Base-by-base conservation (phyloP, 2,329 filamentous ascomycete species). In the Phialophora tarda region DNA sequence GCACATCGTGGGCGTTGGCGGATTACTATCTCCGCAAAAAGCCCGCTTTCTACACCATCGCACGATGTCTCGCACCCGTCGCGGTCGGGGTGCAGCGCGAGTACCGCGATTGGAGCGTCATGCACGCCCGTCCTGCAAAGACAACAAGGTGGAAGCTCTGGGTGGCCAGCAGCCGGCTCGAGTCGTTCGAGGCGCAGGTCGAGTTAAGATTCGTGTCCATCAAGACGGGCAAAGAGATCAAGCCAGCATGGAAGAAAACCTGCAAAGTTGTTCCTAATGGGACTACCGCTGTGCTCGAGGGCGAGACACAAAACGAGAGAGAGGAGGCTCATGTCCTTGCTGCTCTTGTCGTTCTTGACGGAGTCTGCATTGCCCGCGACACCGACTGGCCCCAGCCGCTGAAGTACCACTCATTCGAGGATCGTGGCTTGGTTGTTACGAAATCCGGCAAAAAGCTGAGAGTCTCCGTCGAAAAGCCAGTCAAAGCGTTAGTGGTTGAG, bases 21-120 rank as follows among this genome's bases (percentile, higher is more conserved):
- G 86, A 88, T 73, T 88, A 87, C 73, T 86, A 85, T 73, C 79
- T 83, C 51, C 82, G 84, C n/a, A 85, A 85, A 47, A 88, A 88
- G 74, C 84, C 84, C 26, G 84, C 85, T 30, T 88, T 85, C 75
- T 88, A 87, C 69, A 82, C 84, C 1, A 84, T 87, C 72, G 81
- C 83, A 67, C 79, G 86, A 44, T 84, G 83, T 2, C 77, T 88
- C 62, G 82, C 82, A 23, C 84, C 84, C 0, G 77, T 88, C 47
- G 85, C 84, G 0, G 78, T 88, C 1, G 84, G 83, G 1, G 21
- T 85, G 85, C 50, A 88, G 88, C 74, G 57, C 82, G 48, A 51
- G 21, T 51, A 51, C 24, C 48, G 48, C 48, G 48, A 51, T 26
- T 51, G 48, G 48, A 51, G 48, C 10, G 48, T 51, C 48, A 26